Conservation (phyloP, 495 filamentous ascomycete genomes). For the Articulospora tetracladia region DNA sequence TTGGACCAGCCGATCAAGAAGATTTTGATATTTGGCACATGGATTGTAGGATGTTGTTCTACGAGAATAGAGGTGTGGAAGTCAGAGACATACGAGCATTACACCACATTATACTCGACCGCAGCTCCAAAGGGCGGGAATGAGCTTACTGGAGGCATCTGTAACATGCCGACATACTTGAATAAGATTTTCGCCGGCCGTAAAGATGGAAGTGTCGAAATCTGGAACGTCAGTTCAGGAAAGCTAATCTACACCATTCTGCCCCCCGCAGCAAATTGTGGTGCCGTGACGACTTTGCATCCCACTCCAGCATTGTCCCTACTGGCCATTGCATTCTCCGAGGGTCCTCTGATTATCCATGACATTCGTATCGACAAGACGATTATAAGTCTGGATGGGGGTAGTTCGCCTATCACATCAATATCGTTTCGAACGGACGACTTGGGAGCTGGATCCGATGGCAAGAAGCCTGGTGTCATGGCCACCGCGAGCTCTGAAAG, state of each 20-base stretch:
- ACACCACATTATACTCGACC: slow-evolving; percentile 68
- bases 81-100: slow-evolving; percentile 76
- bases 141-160: slow-evolving; percentile 66
- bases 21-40: slow-evolving; percentile 81
- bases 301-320: slow-evolving; percentile 78
- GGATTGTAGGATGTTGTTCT: slow-evolving; percentile 78
- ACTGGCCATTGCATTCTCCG: slow-evolving; percentile 82
- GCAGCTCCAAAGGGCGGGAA: slow-evolving; percentile 43
- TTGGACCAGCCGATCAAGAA: slow-evolving; percentile 67
- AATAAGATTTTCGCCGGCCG: slow-evolving; percentile 93
- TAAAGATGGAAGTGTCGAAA: slow-evolving; percentile 83
- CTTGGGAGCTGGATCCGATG: slow-evolving; percentile 85
- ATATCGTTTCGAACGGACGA: slow-evolving; percentile 92
- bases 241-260: slow-evolving; percentile 83
- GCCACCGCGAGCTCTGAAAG: slow-evolving; percentile 66
- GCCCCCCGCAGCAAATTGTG: slow-evolving; percentile 59
- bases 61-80: slow-evolving; percentile 87
- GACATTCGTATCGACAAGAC: slow-evolving; percentile 73
- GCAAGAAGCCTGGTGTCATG: slow-evolving; percentile 77
- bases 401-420: slow-evolving; percentile 60
- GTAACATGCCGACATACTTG: slow-evolving; percentile 85
- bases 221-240: slow-evolving; percentile 93
- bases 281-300: slow-evolving; percentile 77
- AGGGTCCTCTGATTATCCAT: slow-evolving; percentile 72
- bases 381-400: slow-evolving; percentile 60